These are phyloP conservation scores for Coemansia erecta DNA, from an alignment of 192 early-diverging fungal species.

Conservation along the genomic window DNA sequence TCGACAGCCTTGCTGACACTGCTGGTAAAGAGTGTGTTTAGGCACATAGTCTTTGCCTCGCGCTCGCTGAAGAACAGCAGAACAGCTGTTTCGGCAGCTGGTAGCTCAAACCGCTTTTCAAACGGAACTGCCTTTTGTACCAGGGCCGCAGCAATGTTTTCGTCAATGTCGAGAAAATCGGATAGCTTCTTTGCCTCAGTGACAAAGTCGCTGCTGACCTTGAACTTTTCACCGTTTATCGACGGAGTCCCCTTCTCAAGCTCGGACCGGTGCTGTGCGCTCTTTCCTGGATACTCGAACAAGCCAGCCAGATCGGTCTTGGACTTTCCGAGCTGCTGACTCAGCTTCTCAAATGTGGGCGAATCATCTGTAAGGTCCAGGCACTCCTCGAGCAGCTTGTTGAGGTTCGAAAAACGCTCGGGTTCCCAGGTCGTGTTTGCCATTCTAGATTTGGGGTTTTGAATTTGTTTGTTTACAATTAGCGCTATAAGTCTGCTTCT, in stretches of 20 bases:
- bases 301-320: conserved; percentile 45
- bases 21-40: conserved; percentile 58
- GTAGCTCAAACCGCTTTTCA: conserved; percentile 57
- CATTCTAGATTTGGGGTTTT: conserved; percentile 17
- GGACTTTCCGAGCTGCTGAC: conserved; percentile 32
- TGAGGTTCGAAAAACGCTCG: conserved; percentile 44
- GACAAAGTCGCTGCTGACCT: conserved; percentile 71
- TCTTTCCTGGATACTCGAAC: conserved; percentile 43
- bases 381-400: conserved; percentile 39
- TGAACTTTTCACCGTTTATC: conserved; percentile 60
- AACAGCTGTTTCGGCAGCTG: conserved; percentile 64
- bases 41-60: conserved; percentile 56
- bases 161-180: conserved; percentile 78
- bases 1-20: conserved; percentile 49
- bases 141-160: conserved; percentile 69
- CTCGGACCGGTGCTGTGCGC: conserved; percentile 37
- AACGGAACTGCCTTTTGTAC: conserved; percentile 56
- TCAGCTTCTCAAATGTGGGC: conserved; percentile 35
- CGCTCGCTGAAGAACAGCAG: conserved; percentile 67
- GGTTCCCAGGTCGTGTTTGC: conserved; percentile 52
- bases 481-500: too few relatives aligned
- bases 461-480: too few relatives aligned
- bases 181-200: conserved; percentile 65
- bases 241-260: conserved; percentile 48
- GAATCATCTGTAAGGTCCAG: conserved; percentile 33